Base-by-base conservation (phyloP, 345 rosid genomes). In the Erysimum cheiranthoides region DNA sequence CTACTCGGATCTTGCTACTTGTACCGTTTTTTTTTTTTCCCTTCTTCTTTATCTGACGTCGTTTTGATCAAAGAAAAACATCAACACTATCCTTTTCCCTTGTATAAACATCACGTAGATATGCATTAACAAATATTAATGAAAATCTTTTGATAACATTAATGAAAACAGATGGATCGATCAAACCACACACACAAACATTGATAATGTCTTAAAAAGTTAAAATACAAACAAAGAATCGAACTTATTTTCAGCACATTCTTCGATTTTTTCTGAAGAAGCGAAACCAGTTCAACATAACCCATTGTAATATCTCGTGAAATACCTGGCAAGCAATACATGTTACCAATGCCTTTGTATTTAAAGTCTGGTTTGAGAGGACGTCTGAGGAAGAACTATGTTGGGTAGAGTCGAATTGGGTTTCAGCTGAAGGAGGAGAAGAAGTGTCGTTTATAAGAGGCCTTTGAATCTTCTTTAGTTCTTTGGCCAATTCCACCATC, bases 401-500 rank as follows among this genome's bases (percentile, higher is more conserved):
- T 51, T 21, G 7, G 16, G 8, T 2, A 53, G n/a, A 27, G 58
- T 53, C 8, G 7, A 11, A 5, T 5, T 52, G 16, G n/a, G 58
- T 52, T 56, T 56, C 12, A 56, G 12, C 61, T n/a, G 14, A 10
- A 58, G 28, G 4, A 16, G 14, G 35, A 16, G 63, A 34, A 17
- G 28, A 10, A n/a, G n/a, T n/a, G 9, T 5, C 61, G 3, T n/a
- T 8, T 0, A 0, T 8, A 16, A 17, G 21, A 56, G 16, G 30
- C 30, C 5, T 30, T 31, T 31, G 38, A 0, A 56, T 30, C 10
- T 30, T 56, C 12, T 13, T 31, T 31, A 56, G 10, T 56, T 30
- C 61, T 56, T 56, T 56, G 21, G 61, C 38, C 2, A 56, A 39
- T 13, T 56, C 38, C 11, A 56, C 61, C 61, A 56, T 56, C 4